Evolutionary conservation across 1,284 basidiomycete genomes (phyloP), one percentile per base, ranked within the genome.

Genomic region (Malassezia dermatis): DNA sequence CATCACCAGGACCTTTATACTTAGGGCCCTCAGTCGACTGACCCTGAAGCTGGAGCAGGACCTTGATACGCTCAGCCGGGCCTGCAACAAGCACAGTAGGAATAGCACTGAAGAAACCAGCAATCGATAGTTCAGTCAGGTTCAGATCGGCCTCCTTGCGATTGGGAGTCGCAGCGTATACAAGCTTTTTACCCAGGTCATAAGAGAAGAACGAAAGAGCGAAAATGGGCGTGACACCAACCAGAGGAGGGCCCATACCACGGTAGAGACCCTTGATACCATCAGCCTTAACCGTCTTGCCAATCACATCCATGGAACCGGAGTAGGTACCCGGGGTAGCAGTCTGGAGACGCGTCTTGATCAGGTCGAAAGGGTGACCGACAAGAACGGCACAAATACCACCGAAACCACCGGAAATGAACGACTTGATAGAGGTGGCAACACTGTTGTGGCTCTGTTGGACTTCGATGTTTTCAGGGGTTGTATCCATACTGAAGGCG

Each of bases 201-300:
- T 96, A 98, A 17, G 88, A 89, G 90, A 91, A 96, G 80, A 99
- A 99, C 3, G 90, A 95, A 42, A 98, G 80, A 12, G 94, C 94
- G 73, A 98, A 99, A 74, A 98, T 98, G 45, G 94, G 94, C 2
- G 94, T 96, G 28, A 99, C 90, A 51, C 94, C 94, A 32, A 95
- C 79, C 60, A 99, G 78, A 48, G 94, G 94, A 24, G 94, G 93
- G 3, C 93, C 71, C 34, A 74, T 55, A 2, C 71, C 71, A 21
- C 69, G 62, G 54, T 93, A 95, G 48, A 93, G 79, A 39, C 94
- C 94, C 60, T 79, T 80, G 45, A 88, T 69, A 52, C 94, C 94
- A 81, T 98, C 94, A 51, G 84, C 81, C 24, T 86, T 87, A 53
- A 96, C 68, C 0, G 86, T 86, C 79, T 89, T 88, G 76, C 83